Evolutionary conservation across 192 early-diverging fungal species (phyloP), one percentile per base, ranked within the genome.

Genomic region (Ambispora gerdemannii): DNA sequence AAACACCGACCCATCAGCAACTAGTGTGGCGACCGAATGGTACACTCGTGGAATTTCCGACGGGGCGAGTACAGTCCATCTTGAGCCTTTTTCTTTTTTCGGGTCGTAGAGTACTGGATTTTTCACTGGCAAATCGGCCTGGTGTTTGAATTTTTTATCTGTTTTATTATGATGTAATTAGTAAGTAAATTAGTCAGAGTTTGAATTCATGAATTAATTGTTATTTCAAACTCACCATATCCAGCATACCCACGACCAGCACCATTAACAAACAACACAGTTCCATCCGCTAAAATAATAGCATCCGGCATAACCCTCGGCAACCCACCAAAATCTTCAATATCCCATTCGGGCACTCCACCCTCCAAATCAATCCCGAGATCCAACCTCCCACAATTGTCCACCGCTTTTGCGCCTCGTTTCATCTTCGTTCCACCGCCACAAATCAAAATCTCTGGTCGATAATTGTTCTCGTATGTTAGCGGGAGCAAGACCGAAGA

Each of bases 201-300:
- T n/a, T n/a, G n/a, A n/a, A n/a, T n/a, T n/a, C n/a, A n/a, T n/a
- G n/a, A n/a, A n/a, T n/a, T n/a, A n/a, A n/a, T n/a, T n/a, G n/a
- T n/a, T n/a, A n/a, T n/a, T n/a, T n/a, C n/a, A n/a, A 32, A 65
- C 56, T 32, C 51, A 50, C 63, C 71, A 49, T 81, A 89, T 17
- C 87, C 86, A 15, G 84, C 81, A 34, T 70, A 77, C 2, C 88
- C 88, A 27, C 35, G 64, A 33, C 76, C 74, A 8, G 84, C 84
- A 10, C 88, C 88, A 71, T 89, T 89, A 7, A 89, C 74, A 53
- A 84, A 80, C 25, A 89, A 51, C 0, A 87, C 51, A 0, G 79
- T 84, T 30, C 86, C 84, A 34, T 89, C 88, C 1, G 83, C 36
- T 0, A 83, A 63, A 27, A 78, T 25, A 2, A 80, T 71, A 36